Conservation (phyloP, 2,329 filamentous ascomycete genomes). For the Xylariaceae sp. region DNA sequence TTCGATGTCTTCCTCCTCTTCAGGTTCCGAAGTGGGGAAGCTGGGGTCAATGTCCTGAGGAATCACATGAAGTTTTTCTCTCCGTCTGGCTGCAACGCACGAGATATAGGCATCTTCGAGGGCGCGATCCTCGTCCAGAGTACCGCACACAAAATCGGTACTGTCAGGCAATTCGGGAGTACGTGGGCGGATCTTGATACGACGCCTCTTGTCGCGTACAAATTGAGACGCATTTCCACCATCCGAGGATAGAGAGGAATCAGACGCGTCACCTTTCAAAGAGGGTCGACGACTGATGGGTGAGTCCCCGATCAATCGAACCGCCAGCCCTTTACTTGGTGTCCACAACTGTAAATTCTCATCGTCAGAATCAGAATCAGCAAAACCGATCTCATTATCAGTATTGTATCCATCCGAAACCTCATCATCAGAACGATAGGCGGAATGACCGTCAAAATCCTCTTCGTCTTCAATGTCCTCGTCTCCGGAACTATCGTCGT, state of each 20-base stretch:
- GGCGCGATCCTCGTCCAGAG: conserved; percentile 89
- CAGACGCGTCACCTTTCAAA: conserved; percentile 49
- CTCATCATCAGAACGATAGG: conserved; percentile 52
- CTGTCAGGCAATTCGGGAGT: conserved; percentile 90
- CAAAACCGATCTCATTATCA: conserved; percentile 66
- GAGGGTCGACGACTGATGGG: conserved; percentile 41
- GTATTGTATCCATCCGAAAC: conserved; percentile 72
- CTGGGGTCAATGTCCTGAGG: conserved; percentile 98
- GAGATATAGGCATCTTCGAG: conserved; percentile 92
- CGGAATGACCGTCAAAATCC: conserved; percentile 48
- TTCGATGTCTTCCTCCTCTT: conserved; percentile 72
- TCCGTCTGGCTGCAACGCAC: conserved; percentile 76
- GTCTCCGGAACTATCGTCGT: conserved; percentile 34
- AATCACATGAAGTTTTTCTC: conserved; percentile 74
- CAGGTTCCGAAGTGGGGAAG: conserved; percentile 91
- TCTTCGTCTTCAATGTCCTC: conserved; percentile 54
- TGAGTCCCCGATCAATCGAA: conserved; percentile 37
- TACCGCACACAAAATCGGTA: conserved; percentile 98
- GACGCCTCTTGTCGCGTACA: conserved; percentile 34
- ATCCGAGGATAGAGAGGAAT: conserved; percentile 58
- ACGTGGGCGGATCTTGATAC: conserved; percentile 59
- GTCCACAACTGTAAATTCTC: conserved; percentile 62
- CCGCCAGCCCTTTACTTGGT: conserved; percentile 40
- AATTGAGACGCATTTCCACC: conserved; percentile 32
- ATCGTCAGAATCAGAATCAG: conserved; percentile 64